Evolutionary conservation across 2,329 filamentous ascomycete genomes (phyloP).

Genomic region (Ustilaginoidea virens): DNA sequence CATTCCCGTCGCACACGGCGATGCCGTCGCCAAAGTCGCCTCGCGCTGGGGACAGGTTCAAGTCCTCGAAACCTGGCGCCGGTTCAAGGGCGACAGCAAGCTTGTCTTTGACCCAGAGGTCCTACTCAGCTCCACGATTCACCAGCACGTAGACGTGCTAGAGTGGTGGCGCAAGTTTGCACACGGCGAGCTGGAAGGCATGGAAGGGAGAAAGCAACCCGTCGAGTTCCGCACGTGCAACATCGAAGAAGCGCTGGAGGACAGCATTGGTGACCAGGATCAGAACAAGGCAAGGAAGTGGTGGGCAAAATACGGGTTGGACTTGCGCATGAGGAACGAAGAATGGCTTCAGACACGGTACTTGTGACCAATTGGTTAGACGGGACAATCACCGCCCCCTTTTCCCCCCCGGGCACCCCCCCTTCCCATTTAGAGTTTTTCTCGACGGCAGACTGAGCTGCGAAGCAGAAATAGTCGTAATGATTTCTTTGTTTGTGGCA

Average conservation of each 20-base stretch:
- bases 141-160: constrained; percentile 68
- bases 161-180: constrained; percentile 82
- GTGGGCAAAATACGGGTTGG: constrained; percentile 79
- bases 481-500: too few relatives aligned
- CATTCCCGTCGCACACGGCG: constrained; percentile 65
- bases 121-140: constrained; percentile 73
- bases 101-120: constrained; percentile 72
- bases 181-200: constrained; percentile 36
- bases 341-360: constrained; percentile 81
- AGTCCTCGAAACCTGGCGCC: constrained; percentile 70
- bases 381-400: too few relatives aligned
- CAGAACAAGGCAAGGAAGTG: constrained; percentile 62
- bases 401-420: too few relatives aligned
- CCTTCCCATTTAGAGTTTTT: too few relatives aligned
- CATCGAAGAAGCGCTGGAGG: constrained; percentile 87
- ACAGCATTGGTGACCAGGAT: constrained; percentile 49
- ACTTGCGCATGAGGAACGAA: constrained; percentile 65
- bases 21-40: constrained; percentile 70
- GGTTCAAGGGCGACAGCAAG: constrained; percentile 45
- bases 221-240: constrained; percentile 93
- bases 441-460: too few relatives aligned
- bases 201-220: constrained; percentile 41
- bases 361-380: too few relatives aligned
- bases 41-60: constrained; percentile 72
- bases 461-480: too few relatives aligned